A percentile compares a stretch with the other conserved stretches of the same genome.
These are phyloP conservation scores for Pseudogymnoascus destructans DNA, from an alignment of 2,329 filamentous ascomycete species.

Conservation along the genomic window DNA sequence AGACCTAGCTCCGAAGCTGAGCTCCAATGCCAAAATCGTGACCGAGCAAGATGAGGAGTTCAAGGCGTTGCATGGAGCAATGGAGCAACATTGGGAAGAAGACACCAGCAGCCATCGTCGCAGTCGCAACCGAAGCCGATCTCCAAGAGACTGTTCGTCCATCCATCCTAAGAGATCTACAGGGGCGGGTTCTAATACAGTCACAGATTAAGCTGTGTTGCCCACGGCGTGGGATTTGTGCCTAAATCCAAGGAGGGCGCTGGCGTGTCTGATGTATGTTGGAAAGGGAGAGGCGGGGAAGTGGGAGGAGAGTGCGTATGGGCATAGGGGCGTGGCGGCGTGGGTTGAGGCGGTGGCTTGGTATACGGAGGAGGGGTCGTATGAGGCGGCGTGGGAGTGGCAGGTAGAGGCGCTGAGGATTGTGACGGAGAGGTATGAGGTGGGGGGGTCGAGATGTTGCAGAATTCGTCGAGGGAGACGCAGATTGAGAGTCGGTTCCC, in stretches of 20 bases:
- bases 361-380: not conserved
- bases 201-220: not conserved
- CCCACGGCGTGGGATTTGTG: conserved; percentile 17
- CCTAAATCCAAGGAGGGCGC: conserved; percentile 16
- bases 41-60: not conserved
- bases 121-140: conserved; percentile 13
- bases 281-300: conserved; percentile 14
- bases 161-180: not conserved
- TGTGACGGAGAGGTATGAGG: conserved; percentile 13
- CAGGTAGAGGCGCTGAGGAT: not conserved
- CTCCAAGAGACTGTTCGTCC: conserved; percentile 14
- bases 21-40: not conserved
- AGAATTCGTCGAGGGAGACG: conserved; percentile 14
- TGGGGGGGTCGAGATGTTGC: conserved; percentile 13
- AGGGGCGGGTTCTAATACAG: not conserved
- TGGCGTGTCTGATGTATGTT: conserved; percentile 11
- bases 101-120: conserved; percentile 14
- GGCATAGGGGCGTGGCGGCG: not conserved
- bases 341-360: conserved; percentile 9
- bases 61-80: not conserved
- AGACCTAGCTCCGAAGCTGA: not conserved
- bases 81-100: conserved; percentile 14
- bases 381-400: not conserved
- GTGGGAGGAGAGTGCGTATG: not conserved
- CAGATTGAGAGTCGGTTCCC: conserved; percentile 16